These are phyloP conservation scores for Colletotrichum liriopes DNA, from an alignment of 2,329 filamentous ascomycete genomes.

Conservation along the genomic window DNA sequence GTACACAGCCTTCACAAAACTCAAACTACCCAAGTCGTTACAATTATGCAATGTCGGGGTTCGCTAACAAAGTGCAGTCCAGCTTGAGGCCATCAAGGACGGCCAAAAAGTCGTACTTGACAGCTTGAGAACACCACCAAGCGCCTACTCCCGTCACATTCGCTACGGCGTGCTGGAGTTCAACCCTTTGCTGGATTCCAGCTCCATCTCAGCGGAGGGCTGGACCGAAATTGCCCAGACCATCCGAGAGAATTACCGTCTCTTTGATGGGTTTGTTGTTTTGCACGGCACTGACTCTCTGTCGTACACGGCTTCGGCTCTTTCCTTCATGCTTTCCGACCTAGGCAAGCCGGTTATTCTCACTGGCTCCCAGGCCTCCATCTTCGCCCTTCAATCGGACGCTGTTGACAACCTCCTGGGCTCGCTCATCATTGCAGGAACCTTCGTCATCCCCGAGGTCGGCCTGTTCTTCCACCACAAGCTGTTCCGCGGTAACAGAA, in stretches of 20 bases:
- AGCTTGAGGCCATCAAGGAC: conserved; percentile 66
- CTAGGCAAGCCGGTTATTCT: conserved; percentile 92
- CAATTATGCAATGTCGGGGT: background rate
- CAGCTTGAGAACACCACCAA: conserved; percentile 84
- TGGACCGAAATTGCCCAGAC: conserved; percentile 88
- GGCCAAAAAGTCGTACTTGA: conserved; percentile 69
- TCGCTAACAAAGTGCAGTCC: conserved; percentile 53
- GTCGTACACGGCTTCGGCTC: conserved; percentile 89
- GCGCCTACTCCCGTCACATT: conserved; percentile 84
- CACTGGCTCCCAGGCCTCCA: conserved; percentile 87
- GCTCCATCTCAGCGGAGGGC: conserved; percentile 87
- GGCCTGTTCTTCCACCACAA: conserved; percentile 95
- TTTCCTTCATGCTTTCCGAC: conserved; percentile 94
- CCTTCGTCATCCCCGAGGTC: conserved; percentile 94
- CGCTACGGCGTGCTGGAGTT: conserved; percentile 91
- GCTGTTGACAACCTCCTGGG: conserved; percentile 92
- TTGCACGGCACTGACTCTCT: conserved; percentile 93
- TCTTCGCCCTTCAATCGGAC: conserved; percentile 92
- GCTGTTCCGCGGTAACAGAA: conserved; percentile 89
- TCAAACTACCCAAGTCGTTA: background rate
- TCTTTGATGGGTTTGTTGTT: conserved; percentile 92
- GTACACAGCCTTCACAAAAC: background rate
- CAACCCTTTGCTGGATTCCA: conserved; percentile 87
- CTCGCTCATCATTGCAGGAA: conserved; percentile 90
- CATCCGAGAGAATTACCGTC: conserved; percentile 87